Percentiles rank a stretch among this genome's conserved stretches.
Evolutionary conservation across 2,329 filamentous ascomycete species (phyloP).

Genomic region (Raffaelea arxii): DNA sequence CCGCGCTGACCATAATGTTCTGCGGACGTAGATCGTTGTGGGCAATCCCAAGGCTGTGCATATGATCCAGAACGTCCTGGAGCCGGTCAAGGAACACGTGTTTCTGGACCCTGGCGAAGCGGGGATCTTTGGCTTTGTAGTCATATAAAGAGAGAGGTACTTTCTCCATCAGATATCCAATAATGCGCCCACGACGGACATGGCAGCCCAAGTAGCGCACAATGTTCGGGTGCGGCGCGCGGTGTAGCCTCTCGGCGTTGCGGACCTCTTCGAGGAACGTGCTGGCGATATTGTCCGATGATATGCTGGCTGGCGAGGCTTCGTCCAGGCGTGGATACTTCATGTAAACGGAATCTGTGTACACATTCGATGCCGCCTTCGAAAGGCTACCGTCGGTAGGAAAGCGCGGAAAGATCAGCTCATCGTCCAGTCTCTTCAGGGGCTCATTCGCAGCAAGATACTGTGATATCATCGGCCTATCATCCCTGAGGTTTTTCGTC

Average conservation of each 20-base stretch:
- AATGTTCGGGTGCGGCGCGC: constrained; percentile 3
- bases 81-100: constrained; percentile 4
- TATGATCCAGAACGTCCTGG: constrained; percentile 5
- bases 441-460: too few relatives aligned
- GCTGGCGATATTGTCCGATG: too few relatives aligned
- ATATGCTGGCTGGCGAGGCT: too few relatives aligned
- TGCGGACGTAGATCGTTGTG: constrained; percentile 13
- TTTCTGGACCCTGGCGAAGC: neutral
- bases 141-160: neutral
- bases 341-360: too few relatives aligned
- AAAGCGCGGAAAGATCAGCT: too few relatives aligned
- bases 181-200: neutral
- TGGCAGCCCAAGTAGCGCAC: constrained; percentile 3
- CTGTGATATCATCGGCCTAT: too few relatives aligned
- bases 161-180: neutral
- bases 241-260: neutral
- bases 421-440: too few relatives aligned
- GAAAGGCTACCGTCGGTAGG: too few relatives aligned
- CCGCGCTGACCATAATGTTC: constrained; percentile 3
- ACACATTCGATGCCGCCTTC: too few relatives aligned
- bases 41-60: constrained; percentile 10
- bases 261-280: neutral
- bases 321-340: too few relatives aligned
- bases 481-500: too few relatives aligned
- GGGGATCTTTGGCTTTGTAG: neutral